A percentile compares a stretch with the other conserved stretches of the same genome.
Evolutionary conservation across 768 basidiomycete genomes (phyloP).

Genomic region (Trametes maxima): DNA sequence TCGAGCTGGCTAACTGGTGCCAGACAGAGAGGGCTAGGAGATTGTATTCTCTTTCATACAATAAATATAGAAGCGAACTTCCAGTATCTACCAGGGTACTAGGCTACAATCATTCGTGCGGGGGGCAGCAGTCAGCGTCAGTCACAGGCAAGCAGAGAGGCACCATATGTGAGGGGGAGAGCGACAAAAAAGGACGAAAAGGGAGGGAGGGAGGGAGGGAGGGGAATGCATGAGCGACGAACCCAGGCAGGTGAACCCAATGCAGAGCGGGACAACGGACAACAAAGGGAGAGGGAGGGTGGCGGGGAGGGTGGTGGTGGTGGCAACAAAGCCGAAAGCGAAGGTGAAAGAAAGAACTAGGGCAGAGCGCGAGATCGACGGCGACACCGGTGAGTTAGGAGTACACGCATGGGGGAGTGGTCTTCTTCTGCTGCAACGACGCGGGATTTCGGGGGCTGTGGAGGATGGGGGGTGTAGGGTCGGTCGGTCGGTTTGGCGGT

Average conservation of each 20-base stretch:
- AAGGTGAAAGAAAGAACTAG: slow-evolving; percentile 2
- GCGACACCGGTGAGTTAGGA: background rate
- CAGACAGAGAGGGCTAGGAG: background rate
- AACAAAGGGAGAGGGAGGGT: background rate
- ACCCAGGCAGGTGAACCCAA: background rate
- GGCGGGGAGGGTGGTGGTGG: background rate
- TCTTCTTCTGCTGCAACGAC: slow-evolving; percentile 3
- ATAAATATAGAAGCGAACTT: slow-evolving; percentile 23
- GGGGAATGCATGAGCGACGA: background rate
- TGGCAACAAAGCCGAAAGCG: background rate
- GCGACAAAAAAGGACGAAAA: background rate
- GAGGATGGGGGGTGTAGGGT: background rate
- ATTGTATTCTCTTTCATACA: slow-evolving; percentile 19
- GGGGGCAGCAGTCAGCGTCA: background rate
- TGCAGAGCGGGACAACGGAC: background rate
- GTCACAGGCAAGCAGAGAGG: background rate
- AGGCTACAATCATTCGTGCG: slow-evolving; percentile 25
- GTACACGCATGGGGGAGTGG: background rate
- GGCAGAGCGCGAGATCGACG: slow-evolving; percentile 5
- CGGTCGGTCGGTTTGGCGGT: background rate
- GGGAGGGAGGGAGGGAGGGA: background rate
- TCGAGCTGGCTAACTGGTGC: no score
- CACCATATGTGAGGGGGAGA: background rate
- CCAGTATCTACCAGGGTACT: slow-evolving; percentile 29
- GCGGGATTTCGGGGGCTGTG: background rate